Conservation (phyloP, 148 eudicot species). For the Beta vulgaris region DNA sequence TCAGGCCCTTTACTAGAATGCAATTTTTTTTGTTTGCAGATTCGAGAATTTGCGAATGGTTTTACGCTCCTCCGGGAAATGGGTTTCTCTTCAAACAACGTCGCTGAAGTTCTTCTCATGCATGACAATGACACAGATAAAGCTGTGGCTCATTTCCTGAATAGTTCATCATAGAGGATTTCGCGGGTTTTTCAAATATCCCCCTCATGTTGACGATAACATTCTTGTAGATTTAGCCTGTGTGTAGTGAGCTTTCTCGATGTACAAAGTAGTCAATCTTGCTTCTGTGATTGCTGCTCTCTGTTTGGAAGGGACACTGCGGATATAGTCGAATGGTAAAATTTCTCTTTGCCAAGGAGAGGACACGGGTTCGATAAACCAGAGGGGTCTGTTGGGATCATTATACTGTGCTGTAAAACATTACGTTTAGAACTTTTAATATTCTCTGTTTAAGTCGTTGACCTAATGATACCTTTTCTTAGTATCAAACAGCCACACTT, state of each 20-base stretch:
- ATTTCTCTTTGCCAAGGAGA: too few species aligned
- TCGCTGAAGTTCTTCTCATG: slow-evolving; percentile 80
- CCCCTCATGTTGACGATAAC: not conserved
- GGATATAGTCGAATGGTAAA: too few species aligned
- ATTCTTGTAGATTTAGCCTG: not conserved
- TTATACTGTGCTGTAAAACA: too few species aligned
- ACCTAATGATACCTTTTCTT: too few species aligned
- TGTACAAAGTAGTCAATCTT: slow-evolving; percentile 8
- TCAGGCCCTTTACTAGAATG: not conserved
- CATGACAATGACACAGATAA: slow-evolving; percentile 81
- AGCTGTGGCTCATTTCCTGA: slow-evolving; percentile 78
- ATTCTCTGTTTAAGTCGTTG: too few species aligned
- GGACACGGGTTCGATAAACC: too few species aligned
- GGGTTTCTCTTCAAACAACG: slow-evolving; percentile 81
- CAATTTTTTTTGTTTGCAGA: slow-evolving; percentile 38
- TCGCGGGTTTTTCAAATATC: not conserved
- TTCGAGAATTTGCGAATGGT: slow-evolving; percentile 72
- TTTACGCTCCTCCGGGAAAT: slow-evolving; percentile 72
- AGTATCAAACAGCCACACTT: too few species aligned
- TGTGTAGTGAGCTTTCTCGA: not conserved
- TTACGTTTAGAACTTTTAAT: too few species aligned
- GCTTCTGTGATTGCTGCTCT: not conserved
- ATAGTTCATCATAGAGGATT: slow-evolving; percentile 45
- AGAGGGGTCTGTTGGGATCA: too few species aligned
- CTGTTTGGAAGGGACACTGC: too few species aligned